phyloP scores from a whole-genome alignment of 1,284 basidiomycete genomes.

The Cutaneotrichosporon mucoides region DNA sequence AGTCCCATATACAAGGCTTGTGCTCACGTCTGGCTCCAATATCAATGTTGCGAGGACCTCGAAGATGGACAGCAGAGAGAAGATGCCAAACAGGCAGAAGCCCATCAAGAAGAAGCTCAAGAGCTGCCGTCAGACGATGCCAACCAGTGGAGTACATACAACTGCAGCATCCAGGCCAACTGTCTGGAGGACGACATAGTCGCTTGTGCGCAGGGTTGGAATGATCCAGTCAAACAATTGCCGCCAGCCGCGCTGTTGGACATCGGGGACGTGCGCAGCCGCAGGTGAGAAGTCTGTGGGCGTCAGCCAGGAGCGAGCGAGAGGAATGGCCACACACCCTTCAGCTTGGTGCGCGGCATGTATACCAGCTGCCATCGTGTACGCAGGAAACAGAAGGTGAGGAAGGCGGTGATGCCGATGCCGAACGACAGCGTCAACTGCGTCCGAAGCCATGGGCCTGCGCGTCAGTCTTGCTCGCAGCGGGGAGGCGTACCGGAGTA shows the following conservation, averaged over 20 bases:
- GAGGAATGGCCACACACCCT: slow-evolving; percentile 56
- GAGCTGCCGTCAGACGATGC: slow-evolving; percentile 55
- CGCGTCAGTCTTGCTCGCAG: not conserved
- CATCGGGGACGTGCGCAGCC: slow-evolving; percentile 34
- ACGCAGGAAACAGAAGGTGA: slow-evolving; percentile 82
- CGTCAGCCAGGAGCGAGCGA: too few species aligned
- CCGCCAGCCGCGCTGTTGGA: slow-evolving; percentile 15
- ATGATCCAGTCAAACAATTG: slow-evolving; percentile 89
- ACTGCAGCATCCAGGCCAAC: slow-evolving; percentile 95
- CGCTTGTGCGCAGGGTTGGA: slow-evolving; percentile 83
- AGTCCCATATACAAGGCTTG: slow-evolving; percentile 2
- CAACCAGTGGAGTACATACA: slow-evolving; percentile 50
- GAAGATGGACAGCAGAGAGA: slow-evolving; percentile 57
- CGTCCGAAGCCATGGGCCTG: slow-evolving; percentile 60
- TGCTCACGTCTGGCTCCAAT: slow-evolving; percentile 77
- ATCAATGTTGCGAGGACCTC: slow-evolving; percentile 72
- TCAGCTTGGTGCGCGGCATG: slow-evolving; percentile 87
- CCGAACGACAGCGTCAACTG: slow-evolving; percentile 73
- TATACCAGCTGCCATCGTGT: slow-evolving; percentile 84
- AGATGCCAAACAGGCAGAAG: slow-evolving; percentile 78
- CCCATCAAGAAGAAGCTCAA: slow-evolving; percentile 93
- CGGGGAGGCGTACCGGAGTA: not conserved
- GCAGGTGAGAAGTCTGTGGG: slow-evolving; percentile 40
- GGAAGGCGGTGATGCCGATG: slow-evolving; percentile 74
- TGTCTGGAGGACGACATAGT: slow-evolving; percentile 91